phyloP scores from a whole-genome alignment of 306 rosid genomes.

The Vigna radiata region DNA sequence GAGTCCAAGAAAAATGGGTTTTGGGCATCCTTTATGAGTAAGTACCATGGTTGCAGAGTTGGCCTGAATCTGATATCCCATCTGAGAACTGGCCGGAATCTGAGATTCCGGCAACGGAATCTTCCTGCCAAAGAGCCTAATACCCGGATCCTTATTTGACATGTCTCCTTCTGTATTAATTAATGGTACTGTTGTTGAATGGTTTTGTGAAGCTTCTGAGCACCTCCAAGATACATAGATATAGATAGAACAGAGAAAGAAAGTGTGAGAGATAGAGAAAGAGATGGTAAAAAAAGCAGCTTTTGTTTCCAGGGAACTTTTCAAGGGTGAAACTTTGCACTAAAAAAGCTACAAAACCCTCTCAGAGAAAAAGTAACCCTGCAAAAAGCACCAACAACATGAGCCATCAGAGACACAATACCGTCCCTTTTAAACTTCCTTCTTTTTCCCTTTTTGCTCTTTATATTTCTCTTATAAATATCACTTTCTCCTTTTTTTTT shows the following conservation, averaged over 20 bases:
- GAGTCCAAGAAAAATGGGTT: background rate
- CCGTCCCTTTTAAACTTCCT: slow-evolving; percentile 32
- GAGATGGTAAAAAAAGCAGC: slow-evolving; percentile 23
- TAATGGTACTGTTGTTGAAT: background rate
- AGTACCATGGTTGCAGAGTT: slow-evolving; percentile 51
- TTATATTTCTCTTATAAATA: background rate
- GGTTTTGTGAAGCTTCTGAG: slow-evolving; percentile 29
- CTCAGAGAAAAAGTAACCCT: slow-evolving; percentile 41
- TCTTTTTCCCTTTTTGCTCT: background rate
- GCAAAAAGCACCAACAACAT: slow-evolving; percentile 57
- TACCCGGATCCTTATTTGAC: slow-evolving; percentile 53
- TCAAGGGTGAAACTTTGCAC: slow-evolving; percentile 38
- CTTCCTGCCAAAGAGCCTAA: slow-evolving; percentile 76
- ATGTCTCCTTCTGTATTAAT: slow-evolving; percentile 40
- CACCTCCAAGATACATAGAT: slow-evolving; percentile 29
- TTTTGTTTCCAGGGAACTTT: slow-evolving; percentile 41
- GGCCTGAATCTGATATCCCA: slow-evolving; percentile 49
- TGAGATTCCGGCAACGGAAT: slow-evolving; percentile 60
- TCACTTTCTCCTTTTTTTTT: background rate
- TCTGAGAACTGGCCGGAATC: slow-evolving; percentile 44
- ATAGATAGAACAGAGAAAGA: slow-evolving; percentile 38
- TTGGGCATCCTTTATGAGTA: background rate
- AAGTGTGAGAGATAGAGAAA: background rate
- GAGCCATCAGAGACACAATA: slow-evolving; percentile 37
- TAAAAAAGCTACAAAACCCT: slow-evolving; percentile 39